Evolutionary conservation across 2,329 filamentous ascomycete species (phyloP), one percentile per base, ranked within the genome.

Genomic region (Orbilia oligospora): DNA sequence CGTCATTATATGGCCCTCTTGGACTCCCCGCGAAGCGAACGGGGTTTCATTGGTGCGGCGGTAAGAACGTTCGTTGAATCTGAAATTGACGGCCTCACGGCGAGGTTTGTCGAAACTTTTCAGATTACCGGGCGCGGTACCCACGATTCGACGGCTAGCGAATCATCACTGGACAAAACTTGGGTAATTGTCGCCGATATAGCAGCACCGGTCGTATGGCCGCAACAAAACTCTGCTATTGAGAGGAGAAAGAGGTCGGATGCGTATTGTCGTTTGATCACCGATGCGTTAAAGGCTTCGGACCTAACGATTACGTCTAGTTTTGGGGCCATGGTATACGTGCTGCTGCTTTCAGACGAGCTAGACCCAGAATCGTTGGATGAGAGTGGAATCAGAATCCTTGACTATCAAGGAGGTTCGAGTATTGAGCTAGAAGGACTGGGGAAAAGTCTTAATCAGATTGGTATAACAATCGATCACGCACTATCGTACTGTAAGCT

Each of bases 241-340:
- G 16, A 27, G 4, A 30, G 16, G 14, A 22, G 6, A 3, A 9
- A 20, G 33, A 12, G 20, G 18, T 4, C 22, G 18, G 33, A 61
- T 16, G 5, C 1, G n/a, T 41, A 41, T 24, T 61, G 9, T 22
- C 5, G n/a, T 0, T n/a, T 44, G 4, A 22, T 41, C 9, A 61
- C n/a, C 9, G 30, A 1, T 12, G 55, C 55, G 14, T 33, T 61
- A 10, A 24, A 61, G n/a, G 55, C 55, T 18, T 20, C 55, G 8
- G 30, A 27, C 12, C 22, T 61, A 27, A 9, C 30, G 1, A 44
- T 61, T 9, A 41, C 55, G 18, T 12, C 30, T 2, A 41, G n/a
- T n/a, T 41, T 61, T 41, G 55, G 9, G 2, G 55, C 55, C 6
- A 61, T 61, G 55, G 1, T 61, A 61, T 22, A 41, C 22, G 55